These are phyloP conservation scores for Fonsecaea monophora DNA, from an alignment of 2,329 filamentous ascomycete genomes.

Conservation along the genomic window DNA sequence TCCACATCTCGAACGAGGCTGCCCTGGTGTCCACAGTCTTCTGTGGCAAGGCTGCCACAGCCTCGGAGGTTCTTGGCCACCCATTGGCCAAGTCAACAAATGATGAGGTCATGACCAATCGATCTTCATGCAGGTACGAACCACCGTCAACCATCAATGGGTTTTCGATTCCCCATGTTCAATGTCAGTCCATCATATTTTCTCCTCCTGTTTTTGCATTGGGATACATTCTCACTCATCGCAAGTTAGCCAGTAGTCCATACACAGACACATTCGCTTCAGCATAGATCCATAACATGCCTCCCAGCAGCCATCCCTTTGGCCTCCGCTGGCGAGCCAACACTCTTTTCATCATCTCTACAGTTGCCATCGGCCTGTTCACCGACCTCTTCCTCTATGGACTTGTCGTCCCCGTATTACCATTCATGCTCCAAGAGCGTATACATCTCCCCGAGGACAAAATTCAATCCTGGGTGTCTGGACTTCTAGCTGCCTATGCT, in stretches of 20 bases:
- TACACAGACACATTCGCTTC: conserved; percentile 17
- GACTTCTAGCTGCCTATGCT: conserved; percentile 62
- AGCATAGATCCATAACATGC: conserved; percentile 23
- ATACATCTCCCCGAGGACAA: conserved; percentile 56
- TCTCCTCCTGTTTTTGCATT: neutral
- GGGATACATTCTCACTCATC: neutral
- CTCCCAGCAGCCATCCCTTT: conserved; percentile 28
- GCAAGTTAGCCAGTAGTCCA: neutral
- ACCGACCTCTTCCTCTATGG: conserved; percentile 65
- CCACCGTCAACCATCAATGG: neutral
- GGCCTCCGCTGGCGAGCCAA: conserved; percentile 62
- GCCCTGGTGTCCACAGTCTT: neutral
- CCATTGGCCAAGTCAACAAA: neutral
- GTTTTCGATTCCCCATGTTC: neutral
- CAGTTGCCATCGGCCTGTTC: conserved; percentile 50
- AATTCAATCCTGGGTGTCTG: conserved; percentile 61
- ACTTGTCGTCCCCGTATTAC: conserved; percentile 64
- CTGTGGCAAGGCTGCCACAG: conserved; percentile 5
- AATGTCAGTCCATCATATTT: conserved; percentile 1
- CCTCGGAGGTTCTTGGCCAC: conserved; percentile 5
- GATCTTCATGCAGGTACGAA: conserved; percentile 21
- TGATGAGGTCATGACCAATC: conserved; percentile 24
- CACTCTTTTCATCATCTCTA: conserved; percentile 64
- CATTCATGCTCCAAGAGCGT: conserved; percentile 62
- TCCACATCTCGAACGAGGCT: neutral